phyloP scores from a whole-genome alignment of 2,329 filamentous ascomycete genomes.

The Aspergillus melleus region DNA sequence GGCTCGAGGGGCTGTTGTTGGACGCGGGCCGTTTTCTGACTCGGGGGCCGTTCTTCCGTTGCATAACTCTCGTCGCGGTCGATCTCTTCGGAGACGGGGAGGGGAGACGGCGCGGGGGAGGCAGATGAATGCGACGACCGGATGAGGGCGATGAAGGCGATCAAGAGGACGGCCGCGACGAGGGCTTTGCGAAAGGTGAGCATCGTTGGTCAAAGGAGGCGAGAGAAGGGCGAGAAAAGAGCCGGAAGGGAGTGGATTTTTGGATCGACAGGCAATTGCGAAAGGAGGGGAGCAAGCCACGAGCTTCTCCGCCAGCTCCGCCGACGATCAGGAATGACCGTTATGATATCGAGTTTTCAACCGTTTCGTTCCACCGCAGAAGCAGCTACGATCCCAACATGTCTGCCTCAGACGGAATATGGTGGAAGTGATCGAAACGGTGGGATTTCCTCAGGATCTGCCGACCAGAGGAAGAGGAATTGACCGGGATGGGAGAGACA shows the following conservation, averaged over 20 bases:
- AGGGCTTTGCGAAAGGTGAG: conserved; percentile 76
- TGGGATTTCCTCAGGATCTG: neutral
- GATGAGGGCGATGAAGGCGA: conserved; percentile 70
- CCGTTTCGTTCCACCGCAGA: conserved; percentile 10
- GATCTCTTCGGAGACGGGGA: conserved; percentile 26
- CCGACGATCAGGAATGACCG: conserved; percentile 3
- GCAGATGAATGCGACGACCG: conserved; percentile 58
- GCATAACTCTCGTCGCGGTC: conserved; percentile 22
- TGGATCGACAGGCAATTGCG: conserved; percentile 11
- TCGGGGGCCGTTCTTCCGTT: conserved; percentile 10
- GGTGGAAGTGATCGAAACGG: neutral
- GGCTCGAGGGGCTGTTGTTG: conserved; percentile 58
- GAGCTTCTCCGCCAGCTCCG: conserved; percentile 16
- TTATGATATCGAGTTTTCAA: neutral
- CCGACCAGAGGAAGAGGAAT: neutral
- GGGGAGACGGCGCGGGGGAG: conserved; percentile 43
- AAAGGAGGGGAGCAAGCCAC: neutral
- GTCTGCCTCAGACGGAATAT: conserved; percentile 5
- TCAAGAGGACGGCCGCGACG: conserved; percentile 66
- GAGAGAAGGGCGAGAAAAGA: neutral
- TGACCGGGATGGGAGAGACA: neutral
- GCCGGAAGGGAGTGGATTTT: neutral
- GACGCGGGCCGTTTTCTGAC: conserved; percentile 15
- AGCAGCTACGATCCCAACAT: conserved; percentile 8
- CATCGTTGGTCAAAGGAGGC: conserved; percentile 52